These are phyloP conservation scores for Leavenworthia alabamica DNA, from an alignment of 345 rosid genomes.

Conservation along the genomic window DNA sequence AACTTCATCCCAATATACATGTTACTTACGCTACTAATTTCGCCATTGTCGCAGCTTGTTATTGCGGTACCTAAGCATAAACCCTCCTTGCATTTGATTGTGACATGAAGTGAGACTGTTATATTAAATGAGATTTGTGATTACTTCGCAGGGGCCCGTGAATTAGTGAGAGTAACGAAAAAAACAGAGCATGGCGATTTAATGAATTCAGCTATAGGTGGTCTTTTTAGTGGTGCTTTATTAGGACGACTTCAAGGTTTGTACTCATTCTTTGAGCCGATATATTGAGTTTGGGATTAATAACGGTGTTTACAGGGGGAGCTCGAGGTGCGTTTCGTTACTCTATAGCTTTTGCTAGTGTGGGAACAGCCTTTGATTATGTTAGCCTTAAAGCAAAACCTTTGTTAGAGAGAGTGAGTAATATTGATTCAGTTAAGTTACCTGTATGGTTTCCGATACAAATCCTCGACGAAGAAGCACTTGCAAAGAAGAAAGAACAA, in stretches of 20 bases:
- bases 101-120: neutral
- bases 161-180: conserved; percentile 55
- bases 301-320: conserved; percentile 48
- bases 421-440: conserved; percentile 39
- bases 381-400: conserved; percentile 46
- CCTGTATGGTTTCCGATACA: conserved; percentile 86
- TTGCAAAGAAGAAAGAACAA: conserved; percentile 59
- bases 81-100: neutral
- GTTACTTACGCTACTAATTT: conserved; percentile 60
- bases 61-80: conserved; percentile 53
- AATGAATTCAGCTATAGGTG: conserved; percentile 64
- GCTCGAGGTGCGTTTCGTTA: conserved; percentile 60
- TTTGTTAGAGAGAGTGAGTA: conserved; percentile 20
- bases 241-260: too few species aligned
- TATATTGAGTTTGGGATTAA: neutral
- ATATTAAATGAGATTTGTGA: neutral
- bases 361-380: conserved; percentile 56
- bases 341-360: conserved; percentile 49
- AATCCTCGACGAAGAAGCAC: conserved; percentile 72
- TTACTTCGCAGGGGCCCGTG: conserved; percentile 58
- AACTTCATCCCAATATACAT: conserved; percentile 52
- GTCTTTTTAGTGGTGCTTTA: too few species aligned
- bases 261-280: neutral
- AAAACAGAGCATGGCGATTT: conserved; percentile 63
- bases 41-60: conserved; percentile 58